Percentiles rank a stretch among this genome's conserved stretches.
Evolutionary conservation across 805 yeast species (phyloP).

Genomic region (Suhomyces prunicola): DNA sequence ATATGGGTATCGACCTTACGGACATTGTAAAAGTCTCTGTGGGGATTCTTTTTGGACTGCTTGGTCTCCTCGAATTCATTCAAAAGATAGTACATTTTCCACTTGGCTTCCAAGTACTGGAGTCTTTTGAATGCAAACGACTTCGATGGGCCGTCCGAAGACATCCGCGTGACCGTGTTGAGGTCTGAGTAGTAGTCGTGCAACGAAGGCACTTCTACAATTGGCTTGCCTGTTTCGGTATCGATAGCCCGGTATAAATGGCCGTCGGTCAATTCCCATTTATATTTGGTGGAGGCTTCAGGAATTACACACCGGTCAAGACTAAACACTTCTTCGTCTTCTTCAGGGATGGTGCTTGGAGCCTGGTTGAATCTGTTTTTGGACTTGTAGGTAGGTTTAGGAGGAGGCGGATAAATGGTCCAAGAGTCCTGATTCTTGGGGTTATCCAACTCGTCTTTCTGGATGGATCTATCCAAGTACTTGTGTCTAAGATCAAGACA

Average conservation of each 20-base stretch:
- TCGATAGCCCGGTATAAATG: constrained; percentile 68
- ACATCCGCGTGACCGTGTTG: constrained; percentile 65
- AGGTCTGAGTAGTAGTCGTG: constrained; percentile 83
- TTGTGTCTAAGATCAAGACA: constrained; percentile 75
- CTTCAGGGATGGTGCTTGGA: constrained; percentile 27
- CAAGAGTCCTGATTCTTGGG: constrained; percentile 77
- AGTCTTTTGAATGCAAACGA: constrained; percentile 92
- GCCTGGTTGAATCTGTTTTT: constrained; percentile 49
- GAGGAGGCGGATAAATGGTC: constrained; percentile 90
- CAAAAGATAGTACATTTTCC: constrained; percentile 85
- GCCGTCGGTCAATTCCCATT: constrained; percentile 50
- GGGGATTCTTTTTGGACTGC: constrained; percentile 89
- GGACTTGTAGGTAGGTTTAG: constrained; percentile 78
- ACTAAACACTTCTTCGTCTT: constrained; percentile 54
- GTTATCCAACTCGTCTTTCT: constrained; percentile 62
- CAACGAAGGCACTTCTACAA: constrained; percentile 73
- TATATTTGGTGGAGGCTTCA: constrained; percentile 35
- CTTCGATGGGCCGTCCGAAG: constrained; percentile 95
- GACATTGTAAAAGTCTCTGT: constrained; percentile 94
- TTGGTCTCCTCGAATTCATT: constrained; percentile 92
- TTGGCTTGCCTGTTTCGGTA: constrained; percentile 24
- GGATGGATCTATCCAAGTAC: constrained; percentile 70
- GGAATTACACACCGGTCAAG: constrained; percentile 58
- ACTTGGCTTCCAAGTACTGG: constrained; percentile 92
- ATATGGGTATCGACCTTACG: constrained; percentile 98